phyloP scores from a whole-genome alignment of 805 yeast genomes.

The Sugiyamaella boreocaroliniensis region DNA sequence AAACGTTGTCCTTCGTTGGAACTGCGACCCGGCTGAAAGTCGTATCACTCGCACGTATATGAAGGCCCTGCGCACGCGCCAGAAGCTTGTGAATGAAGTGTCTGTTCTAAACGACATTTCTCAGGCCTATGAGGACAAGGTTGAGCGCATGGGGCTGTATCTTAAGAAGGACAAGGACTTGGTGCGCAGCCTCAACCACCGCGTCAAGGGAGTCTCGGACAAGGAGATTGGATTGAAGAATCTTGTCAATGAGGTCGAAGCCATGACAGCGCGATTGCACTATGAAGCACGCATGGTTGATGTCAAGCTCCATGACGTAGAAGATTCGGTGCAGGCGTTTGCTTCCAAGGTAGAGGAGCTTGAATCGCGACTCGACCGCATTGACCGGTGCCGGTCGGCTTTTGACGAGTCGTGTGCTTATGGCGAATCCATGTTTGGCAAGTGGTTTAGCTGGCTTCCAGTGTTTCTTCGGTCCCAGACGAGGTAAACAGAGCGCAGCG shows the following conservation, averaged over 20 bases:
- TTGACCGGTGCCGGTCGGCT: conserved; percentile 1
- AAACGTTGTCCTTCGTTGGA: conserved; percentile 9
- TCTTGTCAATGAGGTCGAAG: conserved; percentile 20
- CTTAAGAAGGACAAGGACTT: conserved; percentile 1
- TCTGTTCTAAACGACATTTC: conserved; percentile 5
- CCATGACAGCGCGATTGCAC: conserved; percentile 35
- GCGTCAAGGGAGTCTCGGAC: conserved; percentile 4
- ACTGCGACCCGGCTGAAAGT: conserved; percentile 2
- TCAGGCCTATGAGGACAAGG: not conserved
- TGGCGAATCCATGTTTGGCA: not conserved
- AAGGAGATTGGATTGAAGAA: conserved; percentile 8
- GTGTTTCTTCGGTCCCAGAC: not conserved
- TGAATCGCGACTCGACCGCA: conserved; percentile 25
- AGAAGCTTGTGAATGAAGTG: conserved; percentile 8
- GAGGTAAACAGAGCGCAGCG: not conserved
- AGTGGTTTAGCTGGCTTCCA: not conserved
- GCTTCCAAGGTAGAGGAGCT: conserved; percentile 32
- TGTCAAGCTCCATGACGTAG: conserved; percentile 60
- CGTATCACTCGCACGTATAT: conserved; percentile 6
- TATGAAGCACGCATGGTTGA: conserved; percentile 58
- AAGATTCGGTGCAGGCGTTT: conserved; percentile 48
- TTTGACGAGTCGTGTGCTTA: not conserved
- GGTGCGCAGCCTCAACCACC: conserved; percentile 2
- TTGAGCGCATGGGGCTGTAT: conserved; percentile 1
- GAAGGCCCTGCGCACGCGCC: conserved; percentile 6